phyloP scores from a whole-genome alignment of 208 protist genomes.

The Trypanosoma lewisi region DNA sequence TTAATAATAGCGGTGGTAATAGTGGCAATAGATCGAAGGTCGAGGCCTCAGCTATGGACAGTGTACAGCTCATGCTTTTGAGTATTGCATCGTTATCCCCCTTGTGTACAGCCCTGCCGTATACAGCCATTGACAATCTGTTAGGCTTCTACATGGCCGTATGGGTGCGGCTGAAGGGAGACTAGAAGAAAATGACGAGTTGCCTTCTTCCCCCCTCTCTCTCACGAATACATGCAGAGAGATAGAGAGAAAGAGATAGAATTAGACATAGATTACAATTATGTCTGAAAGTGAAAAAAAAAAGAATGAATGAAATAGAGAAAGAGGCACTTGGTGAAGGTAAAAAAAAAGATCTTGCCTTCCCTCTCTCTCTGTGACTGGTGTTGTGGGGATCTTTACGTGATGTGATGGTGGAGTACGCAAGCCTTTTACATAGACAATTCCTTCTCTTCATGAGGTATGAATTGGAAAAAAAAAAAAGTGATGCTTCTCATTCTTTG shows the following conservation, averaged over 20 bases:
- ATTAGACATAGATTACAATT: not conserved
- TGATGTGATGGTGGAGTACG: too few relatives aligned
- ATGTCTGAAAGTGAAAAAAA: not conserved
- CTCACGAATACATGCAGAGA: too few relatives aligned
- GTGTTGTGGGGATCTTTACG: too few relatives aligned
- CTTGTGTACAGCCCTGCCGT: slow-evolving; percentile 58
- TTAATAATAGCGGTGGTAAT: slow-evolving; percentile 7
- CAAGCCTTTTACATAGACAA: too few relatives aligned
- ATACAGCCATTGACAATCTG: slow-evolving; percentile 66
- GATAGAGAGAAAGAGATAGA: slow-evolving; percentile 1
- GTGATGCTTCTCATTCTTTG: too few relatives aligned
- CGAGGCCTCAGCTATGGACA: slow-evolving; percentile 42
- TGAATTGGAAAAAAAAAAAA: too few relatives aligned
- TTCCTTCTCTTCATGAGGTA: too few relatives aligned
- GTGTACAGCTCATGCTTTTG: slow-evolving; percentile 46
- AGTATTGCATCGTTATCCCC: slow-evolving; percentile 42
- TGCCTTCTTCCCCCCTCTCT: slow-evolving; percentile 9
- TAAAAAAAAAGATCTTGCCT: too few relatives aligned
- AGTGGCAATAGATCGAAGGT: not conserved
- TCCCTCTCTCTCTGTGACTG: too few relatives aligned
- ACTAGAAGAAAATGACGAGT: not conserved
- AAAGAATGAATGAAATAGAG: not conserved
- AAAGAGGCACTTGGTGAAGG: too few relatives aligned
- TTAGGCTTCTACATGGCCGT: slow-evolving; percentile 84
- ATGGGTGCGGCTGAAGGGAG: slow-evolving; percentile 58